These are phyloP conservation scores for Rhexocercosporidium sp. DNA, from an alignment of 2,329 filamentous ascomycete genomes.

Conservation along the genomic window DNA sequence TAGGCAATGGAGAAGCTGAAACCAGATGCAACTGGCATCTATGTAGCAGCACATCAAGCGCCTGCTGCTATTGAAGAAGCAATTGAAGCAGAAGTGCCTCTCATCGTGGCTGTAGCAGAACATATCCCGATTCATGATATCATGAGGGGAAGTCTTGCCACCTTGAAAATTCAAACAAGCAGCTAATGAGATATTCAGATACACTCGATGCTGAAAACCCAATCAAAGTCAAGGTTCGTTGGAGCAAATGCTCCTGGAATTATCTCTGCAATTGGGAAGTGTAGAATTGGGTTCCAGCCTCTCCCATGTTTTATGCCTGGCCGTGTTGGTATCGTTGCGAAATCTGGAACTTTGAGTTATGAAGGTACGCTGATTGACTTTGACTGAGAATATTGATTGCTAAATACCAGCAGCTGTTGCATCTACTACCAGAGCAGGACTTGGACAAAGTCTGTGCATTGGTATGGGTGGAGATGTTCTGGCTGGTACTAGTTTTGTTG, in stretches of 20 bases:
- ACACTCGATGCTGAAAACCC: conserved; percentile 70
- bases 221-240: conserved; percentile 71
- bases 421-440: conserved; percentile 69
- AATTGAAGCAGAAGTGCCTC: conserved; percentile 75
- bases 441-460: conserved; percentile 75
- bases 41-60: conserved; percentile 78
- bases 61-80: conserved; percentile 78
- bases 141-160: conserved; percentile 57
- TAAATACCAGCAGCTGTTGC: conserved; percentile 58
- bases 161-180: background rate
- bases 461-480: conserved; percentile 76
- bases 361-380: conserved; percentile 50
- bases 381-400: background rate
- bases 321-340: conserved; percentile 72
- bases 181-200: conserved; percentile 51
- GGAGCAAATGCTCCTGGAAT: conserved; percentile 78
- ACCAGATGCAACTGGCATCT: conserved; percentile 80
- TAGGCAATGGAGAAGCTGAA: conserved; percentile 72
- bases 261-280: conserved; percentile 72
- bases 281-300: conserved; percentile 78
- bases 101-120: conserved; percentile 78
- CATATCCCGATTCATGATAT: conserved; percentile 78
- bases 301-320: conserved; percentile 73
- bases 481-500: conserved; percentile 75
- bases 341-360: conserved; percentile 77